Conservation (phyloP, 2,329 filamentous ascomycete species). For the Clonostachys chloroleuca region DNA sequence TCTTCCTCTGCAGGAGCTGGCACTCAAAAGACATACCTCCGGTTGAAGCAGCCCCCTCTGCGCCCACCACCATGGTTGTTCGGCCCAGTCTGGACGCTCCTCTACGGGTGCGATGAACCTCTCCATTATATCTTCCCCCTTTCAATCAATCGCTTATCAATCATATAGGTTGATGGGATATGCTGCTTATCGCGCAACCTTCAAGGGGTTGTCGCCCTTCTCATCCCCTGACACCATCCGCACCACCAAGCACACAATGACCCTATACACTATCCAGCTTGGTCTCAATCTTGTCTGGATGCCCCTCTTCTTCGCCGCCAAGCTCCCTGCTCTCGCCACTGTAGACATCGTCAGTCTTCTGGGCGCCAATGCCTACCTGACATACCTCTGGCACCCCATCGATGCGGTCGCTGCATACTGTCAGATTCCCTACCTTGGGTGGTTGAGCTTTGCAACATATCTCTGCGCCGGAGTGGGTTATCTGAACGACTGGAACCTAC, state of each 20-base stretch:
- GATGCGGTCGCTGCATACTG: conserved; percentile 70
- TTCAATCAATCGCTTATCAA: not conserved
- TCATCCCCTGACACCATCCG: conserved; percentile 47
- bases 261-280: conserved; percentile 82
- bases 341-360: conserved; percentile 70
- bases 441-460: conserved; percentile 86
- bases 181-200: conserved; percentile 74
- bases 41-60: conserved; percentile 63
- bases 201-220: conserved; percentile 53
- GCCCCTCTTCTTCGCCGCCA: conserved; percentile 84
- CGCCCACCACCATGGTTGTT: conserved; percentile 59
- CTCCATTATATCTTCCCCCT: not conserved
- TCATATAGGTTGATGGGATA: conserved; percentile 72
- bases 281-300: conserved; percentile 85
- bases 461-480: conserved; percentile 66
- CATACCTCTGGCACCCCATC: conserved; percentile 71
- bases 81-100: conserved; percentile 60
- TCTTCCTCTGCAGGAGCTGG: conserved; percentile 20
- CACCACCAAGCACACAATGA: conserved; percentile 64
- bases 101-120: conserved; percentile 45
- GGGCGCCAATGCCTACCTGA: conserved; percentile 68
- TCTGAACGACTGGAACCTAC: conserved; percentile 64
- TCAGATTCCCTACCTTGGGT: conserved; percentile 77
- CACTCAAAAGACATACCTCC: conserved; percentile 58
- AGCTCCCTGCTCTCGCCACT: conserved; percentile 69